Conservation (phyloP, 2,329 filamentous ascomycete species). For the Hymenoscyphus fructigenus region DNA sequence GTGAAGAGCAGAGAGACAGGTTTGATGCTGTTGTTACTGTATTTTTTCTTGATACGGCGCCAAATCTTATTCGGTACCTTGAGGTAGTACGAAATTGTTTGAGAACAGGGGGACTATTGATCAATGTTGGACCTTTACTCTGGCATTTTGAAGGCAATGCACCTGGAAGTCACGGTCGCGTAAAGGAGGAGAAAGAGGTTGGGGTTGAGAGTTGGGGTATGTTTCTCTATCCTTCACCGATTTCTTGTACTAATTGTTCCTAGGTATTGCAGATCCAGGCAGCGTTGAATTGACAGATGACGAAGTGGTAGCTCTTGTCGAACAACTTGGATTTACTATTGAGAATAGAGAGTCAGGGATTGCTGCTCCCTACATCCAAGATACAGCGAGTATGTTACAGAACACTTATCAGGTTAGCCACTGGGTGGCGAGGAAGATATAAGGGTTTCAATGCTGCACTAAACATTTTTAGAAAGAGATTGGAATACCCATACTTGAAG, state of each 20-base stretch:
- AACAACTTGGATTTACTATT: slow-evolving; percentile 73
- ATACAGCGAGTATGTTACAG: slow-evolving; percentile 80
- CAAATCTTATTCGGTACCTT: slow-evolving; percentile 87
- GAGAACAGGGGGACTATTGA: slow-evolving; percentile 72
- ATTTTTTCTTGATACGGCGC: slow-evolving; percentile 97
- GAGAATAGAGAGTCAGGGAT: slow-evolving; percentile 59
- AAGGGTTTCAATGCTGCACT: neutral
- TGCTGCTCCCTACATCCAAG: slow-evolving; percentile 84
- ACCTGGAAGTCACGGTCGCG: slow-evolving; percentile 52
- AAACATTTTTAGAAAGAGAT: neutral
- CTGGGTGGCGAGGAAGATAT: slow-evolving; percentile 80
- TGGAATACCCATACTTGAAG: neutral
- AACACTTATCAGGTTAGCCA: slow-evolving; percentile 77
- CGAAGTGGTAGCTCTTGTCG: slow-evolving; percentile 76
- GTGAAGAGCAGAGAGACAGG: slow-evolving; percentile 54
- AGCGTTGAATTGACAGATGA: slow-evolving; percentile 88
- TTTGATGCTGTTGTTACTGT: slow-evolving; percentile 87
- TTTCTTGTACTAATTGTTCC: slow-evolving; percentile 7
- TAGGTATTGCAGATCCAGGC: slow-evolving; percentile 83
- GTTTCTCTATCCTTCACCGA: neutral
- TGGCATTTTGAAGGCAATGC: slow-evolving; percentile 91
- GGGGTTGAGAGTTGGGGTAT: neutral
- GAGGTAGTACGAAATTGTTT: slow-evolving; percentile 80
- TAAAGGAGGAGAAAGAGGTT: slow-evolving; percentile 37
- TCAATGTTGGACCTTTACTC: slow-evolving; percentile 86